Evolutionary conservation across 2,329 filamentous ascomycete species (phyloP).

Genomic region (Alternaria sp.): DNA sequence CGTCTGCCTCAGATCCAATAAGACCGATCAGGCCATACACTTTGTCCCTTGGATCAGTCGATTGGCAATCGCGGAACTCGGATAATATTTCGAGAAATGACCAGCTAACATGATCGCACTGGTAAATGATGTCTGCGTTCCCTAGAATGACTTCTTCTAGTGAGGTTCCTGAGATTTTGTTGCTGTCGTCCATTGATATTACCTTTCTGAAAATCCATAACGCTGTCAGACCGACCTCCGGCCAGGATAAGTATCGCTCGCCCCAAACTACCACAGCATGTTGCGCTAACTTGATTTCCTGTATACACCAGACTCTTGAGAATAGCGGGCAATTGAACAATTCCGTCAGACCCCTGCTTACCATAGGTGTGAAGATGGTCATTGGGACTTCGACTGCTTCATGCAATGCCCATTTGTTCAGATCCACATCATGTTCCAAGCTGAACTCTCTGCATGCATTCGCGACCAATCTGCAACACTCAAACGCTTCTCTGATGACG

Average conservation of each 20-base stretch:
- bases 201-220: too few relatives aligned
- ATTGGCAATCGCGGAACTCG: not conserved
- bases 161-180: too few relatives aligned
- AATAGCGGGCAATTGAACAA: not conserved
- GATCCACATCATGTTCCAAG: not conserved
- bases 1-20: fast-evolving
- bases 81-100: not conserved
- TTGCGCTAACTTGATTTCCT: not conserved
- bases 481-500: not conserved
- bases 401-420: too few relatives aligned
- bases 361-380: not conserved
- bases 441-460: not conserved
- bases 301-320: not conserved
- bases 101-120: too few relatives aligned
- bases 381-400: not conserved
- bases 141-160: too few relatives aligned
- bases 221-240: not conserved
- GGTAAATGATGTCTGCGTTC: not conserved
- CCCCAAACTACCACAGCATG: not conserved
- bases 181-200: too few relatives aligned
- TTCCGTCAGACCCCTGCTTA: fast-evolving
- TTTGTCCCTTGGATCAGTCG: constrained; percentile 11
- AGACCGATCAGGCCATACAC: constrained; percentile 11
- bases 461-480: not conserved
- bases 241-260: not conserved